Evolutionary conservation across 352 stramenopile genomes (phyloP), one percentile per base, ranked within the genome.

Genomic region (Pythium folliculosum): DNA sequence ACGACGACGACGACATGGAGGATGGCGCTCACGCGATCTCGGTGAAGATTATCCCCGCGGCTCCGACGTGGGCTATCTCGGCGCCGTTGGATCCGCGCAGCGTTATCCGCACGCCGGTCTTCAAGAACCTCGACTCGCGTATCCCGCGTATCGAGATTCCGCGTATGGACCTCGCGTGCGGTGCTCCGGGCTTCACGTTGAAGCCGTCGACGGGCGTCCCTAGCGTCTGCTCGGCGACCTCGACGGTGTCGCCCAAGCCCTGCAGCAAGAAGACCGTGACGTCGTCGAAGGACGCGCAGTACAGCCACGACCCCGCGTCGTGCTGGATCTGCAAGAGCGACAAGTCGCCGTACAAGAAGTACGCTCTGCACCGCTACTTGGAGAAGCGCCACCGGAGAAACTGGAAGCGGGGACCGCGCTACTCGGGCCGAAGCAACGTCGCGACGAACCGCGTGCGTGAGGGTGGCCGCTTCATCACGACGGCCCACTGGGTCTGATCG

Each of bases 311-410:
- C 72, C 67, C 85, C 16, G 72, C 77, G 62, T 88, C 80, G 60
- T 95, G 87, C 82, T 95, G 87, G 87, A 91, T 95, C 63, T 95
- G 87, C 82, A 93, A 94, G 80, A 92, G 83, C 51, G 78, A 75
- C 49, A 95, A 94, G 76, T 90, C 85, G 49, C 61, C 81, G 38
- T 84, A 92, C 66, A 87, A 86, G 69, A 94, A 95, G 82, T 84
- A 79, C 44, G 86, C 83, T 51, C 70, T 95, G 61, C 87, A 95
- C 66, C 87, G 87, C 19, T 95, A 88, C 70, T 76, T 86, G 14
- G 85, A 92, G 66, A 95, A 95, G 81, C 77, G 85, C 63, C 81
- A 81, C 68, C 82, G 85, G 30, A 81, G 87, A 59, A 93, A 92
- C 76, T 94, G 85, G 85, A 94, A 92, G 74, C 85, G 82, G 48